phyloP scores from a whole-genome alignment of 2,329 filamentous ascomycete genomes.

The Microdochium trichocladiopsis region DNA sequence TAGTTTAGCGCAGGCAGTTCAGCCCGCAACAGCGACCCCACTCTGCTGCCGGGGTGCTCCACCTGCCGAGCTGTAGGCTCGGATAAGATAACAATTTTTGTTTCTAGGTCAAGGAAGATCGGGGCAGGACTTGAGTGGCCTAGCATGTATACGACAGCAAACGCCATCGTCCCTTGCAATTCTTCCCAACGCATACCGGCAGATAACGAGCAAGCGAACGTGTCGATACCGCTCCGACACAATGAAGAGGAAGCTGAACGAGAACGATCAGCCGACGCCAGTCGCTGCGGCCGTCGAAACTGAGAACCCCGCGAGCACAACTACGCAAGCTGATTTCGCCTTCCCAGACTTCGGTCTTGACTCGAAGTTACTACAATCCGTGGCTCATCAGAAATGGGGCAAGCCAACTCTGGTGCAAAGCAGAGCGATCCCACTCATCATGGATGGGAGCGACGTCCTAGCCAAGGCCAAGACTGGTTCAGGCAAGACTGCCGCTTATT shows the following conservation, averaged over 20 bases:
- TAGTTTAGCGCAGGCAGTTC: no score
- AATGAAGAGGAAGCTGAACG: conserved; percentile 58
- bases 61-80: no score
- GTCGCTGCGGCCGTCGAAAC: conserved; percentile 20
- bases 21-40: no score
- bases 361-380: conserved; percentile 74
- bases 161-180: no score
- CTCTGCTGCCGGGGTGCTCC: no score
- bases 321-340: conserved; percentile 31
- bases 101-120: neutral
- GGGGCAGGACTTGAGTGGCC: no score
- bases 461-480: conserved; percentile 92
- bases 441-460: conserved; percentile 83
- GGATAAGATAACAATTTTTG: conserved; percentile 1
- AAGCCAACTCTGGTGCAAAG: conserved; percentile 85
- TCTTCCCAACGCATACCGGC: no score
- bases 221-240: conserved; percentile 6
- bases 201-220: neutral
- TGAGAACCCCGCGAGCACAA: conserved; percentile 5
- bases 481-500: conserved; percentile 94
- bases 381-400: conserved; percentile 77
- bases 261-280: conserved; percentile 40
- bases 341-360: conserved; percentile 80
- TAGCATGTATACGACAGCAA: no score
- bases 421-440: conserved; percentile 78